Evolutionary conservation across 1,284 basidiomycete species (phyloP).

Genomic region (Cystobasidium slooffiae): DNA sequence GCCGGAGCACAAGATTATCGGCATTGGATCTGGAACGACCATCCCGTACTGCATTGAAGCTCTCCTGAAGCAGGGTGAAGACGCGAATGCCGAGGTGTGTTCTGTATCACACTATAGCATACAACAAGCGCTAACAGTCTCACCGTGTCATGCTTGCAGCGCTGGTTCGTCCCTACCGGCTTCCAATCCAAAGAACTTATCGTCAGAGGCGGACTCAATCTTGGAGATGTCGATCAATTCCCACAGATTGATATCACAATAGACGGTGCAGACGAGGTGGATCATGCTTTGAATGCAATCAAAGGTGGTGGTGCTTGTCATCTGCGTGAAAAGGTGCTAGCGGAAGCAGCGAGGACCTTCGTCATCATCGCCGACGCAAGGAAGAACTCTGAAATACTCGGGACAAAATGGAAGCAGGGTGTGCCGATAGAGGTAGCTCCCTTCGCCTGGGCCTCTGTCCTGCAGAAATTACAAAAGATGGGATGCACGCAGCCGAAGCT

Average conservation of each 20-base stretch:
- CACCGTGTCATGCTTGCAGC: constrained; percentile 48
- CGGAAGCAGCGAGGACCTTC: constrained; percentile 89
- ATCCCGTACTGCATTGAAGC: constrained; percentile 97
- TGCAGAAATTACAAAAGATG: constrained; percentile 67
- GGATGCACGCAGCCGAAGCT: constrained; percentile 66
- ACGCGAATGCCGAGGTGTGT: constrained; percentile 67
- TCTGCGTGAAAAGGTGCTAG: constrained; percentile 93
- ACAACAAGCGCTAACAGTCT: background rate
- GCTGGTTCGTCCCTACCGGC: constrained; percentile 90
- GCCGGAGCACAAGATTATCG: constrained; percentile 84
- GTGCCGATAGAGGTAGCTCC: constrained; percentile 96
- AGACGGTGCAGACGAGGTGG: constrained; percentile 68
- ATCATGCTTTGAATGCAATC: constrained; percentile 85
- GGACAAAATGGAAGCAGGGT: constrained; percentile 63
- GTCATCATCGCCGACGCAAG: constrained; percentile 94
- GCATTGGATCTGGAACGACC: constrained; percentile 87
- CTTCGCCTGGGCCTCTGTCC: constrained; percentile 85
- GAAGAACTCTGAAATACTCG: constrained; percentile 61
- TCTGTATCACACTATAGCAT: background rate
- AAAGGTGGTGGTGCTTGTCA: constrained; percentile 99
- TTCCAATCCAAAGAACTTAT: constrained; percentile 98
- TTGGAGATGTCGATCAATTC: constrained; percentile 91
- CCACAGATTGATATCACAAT: constrained; percentile 91
- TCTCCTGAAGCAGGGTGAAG: constrained; percentile 80
- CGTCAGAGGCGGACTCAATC: constrained; percentile 73